Evolutionary conservation across 805 yeast genomes (phyloP), one percentile per base, ranked within the genome.

Genomic region (Kazachstania psychrophila): DNA sequence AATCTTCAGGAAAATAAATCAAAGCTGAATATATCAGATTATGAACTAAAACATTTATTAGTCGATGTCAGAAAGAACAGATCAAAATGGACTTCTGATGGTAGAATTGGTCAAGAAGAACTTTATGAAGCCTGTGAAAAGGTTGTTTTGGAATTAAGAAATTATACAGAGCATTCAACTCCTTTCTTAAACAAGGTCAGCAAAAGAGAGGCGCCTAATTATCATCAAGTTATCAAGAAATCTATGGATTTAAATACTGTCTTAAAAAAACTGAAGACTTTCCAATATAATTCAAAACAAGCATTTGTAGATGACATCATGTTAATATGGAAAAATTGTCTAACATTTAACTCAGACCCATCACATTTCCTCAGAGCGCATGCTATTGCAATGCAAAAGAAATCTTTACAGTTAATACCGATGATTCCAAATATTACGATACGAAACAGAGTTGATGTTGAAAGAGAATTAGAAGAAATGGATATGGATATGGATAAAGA

Each of bases 241-340:
- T 97, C 99, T 16, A 92, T 92, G 99, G 99, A 92, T 54, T 66
- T 92, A 47, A 88, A 87, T 52, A 89, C 96, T 0, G 95, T 94
- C 11, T 69, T 86, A 77, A 88, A 87, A 52, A 92, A 89, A 56
- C 64, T 94, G 50, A 87, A 87, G 52, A 66, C 71, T 5, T 76
- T 84, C 43, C 89, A 84, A 48, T 92, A 92, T 60, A 73, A 70
- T 42, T 82, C 86, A 28, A 92, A 92, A 51, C 71, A 76, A 43
- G 94, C 82, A 46, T 92, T 92, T 66, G 95, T 87, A n/a, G 94
- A 84, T 53, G 98, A 92, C 57, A 65, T 92, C 42, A 83, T 84
- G 87, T 69, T 94, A 36, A 92, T 92, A 22, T 92, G 98, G 98
- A 76, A 77, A 43, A 92, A 92, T 58, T 92, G 99, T 57, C 63